These are phyloP conservation scores for Coniochaeta hoffmannii DNA, from an alignment of 2,329 filamentous ascomycete genomes.

Conservation along the genomic window DNA sequence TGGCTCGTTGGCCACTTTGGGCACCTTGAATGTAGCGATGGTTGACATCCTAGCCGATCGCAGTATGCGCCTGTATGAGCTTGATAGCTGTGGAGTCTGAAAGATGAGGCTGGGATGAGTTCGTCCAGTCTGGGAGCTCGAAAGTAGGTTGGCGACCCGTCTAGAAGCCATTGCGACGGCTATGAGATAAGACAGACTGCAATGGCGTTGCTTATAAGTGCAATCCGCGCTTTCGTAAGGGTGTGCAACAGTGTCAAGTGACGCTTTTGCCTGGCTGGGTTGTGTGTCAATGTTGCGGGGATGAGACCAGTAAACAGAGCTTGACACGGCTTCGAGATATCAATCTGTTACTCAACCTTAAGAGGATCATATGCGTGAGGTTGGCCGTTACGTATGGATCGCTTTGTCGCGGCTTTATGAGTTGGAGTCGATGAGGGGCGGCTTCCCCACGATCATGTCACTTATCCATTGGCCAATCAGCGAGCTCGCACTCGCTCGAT, in stretches of 20 bases:
- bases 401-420: slow-evolving; percentile 22
- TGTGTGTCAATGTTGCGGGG: background rate
- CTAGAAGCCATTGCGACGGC: slow-evolving; percentile 1
- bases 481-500: background rate
- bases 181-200: background rate
- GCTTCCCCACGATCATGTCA: background rate
- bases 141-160: background rate
- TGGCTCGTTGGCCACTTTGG: slow-evolving; percentile 85
- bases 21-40: slow-evolving; percentile 80
- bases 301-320: background rate
- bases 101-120: slow-evolving; percentile 12
- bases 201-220: background rate
- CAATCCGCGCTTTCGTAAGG: background rate
- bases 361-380: slow-evolving; percentile 1
- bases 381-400: slow-evolving; percentile 7
- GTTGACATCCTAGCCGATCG: slow-evolving; percentile 35
- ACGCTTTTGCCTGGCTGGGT: background rate
- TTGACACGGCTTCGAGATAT: background rate
- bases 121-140: too few relatives aligned
- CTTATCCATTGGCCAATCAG: background rate
- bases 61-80: background rate
- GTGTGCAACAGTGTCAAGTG: background rate
- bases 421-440: slow-evolving; percentile 4
- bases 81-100: slow-evolving; percentile 2
- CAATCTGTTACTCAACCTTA: slow-evolving; percentile 4